Conservation (phyloP, 2,329 filamentous ascomycete species). For the Thelonectria olida region DNA sequence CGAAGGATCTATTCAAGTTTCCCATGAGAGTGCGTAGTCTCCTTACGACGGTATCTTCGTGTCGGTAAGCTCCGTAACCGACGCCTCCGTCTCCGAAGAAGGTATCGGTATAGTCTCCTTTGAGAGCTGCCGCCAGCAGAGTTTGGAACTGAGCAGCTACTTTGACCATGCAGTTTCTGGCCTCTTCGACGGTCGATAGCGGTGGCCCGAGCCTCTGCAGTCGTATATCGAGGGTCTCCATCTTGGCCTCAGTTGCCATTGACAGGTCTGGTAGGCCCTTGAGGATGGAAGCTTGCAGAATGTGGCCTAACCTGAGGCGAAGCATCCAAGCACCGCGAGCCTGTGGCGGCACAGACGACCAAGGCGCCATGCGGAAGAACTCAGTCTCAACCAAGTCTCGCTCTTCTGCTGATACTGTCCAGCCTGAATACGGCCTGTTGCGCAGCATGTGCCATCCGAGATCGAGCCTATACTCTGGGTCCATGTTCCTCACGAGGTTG, state of each 20-base stretch:
- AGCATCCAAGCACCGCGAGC: slow-evolving; percentile 12
- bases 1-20: slow-evolving; percentile 8
- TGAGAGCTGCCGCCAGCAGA: not conserved
- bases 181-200: not conserved
- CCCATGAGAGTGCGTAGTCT: slow-evolving; percentile 1
- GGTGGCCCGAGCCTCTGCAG: not conserved
- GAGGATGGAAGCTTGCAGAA: slow-evolving; percentile 4
- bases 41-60: not conserved
- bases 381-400: slow-evolving; percentile 4
- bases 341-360: slow-evolving; percentile 1
- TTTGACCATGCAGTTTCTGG: slow-evolving; percentile 6
- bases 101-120: slow-evolving; percentile 4
- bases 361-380: slow-evolving; percentile 3
- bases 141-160: slow-evolving; percentile 1
- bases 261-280: slow-evolving; percentile 4
- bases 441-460: slow-evolving; percentile 10
- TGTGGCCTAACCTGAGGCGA: not conserved
- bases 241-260: not conserved
- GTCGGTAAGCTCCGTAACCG: not conserved
- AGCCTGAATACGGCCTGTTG: slow-evolving; percentile 1
- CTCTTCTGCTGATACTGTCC: not conserved
- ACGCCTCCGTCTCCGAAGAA: slow-evolving; percentile 4
- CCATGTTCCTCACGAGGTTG: not conserved
- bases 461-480: not conserved
- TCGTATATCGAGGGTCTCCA: not conserved